These are phyloP conservation scores for Stagonosporopsis rhizophila DNA, from an alignment of 2,329 filamentous ascomycete genomes.

Conservation along the genomic window DNA sequence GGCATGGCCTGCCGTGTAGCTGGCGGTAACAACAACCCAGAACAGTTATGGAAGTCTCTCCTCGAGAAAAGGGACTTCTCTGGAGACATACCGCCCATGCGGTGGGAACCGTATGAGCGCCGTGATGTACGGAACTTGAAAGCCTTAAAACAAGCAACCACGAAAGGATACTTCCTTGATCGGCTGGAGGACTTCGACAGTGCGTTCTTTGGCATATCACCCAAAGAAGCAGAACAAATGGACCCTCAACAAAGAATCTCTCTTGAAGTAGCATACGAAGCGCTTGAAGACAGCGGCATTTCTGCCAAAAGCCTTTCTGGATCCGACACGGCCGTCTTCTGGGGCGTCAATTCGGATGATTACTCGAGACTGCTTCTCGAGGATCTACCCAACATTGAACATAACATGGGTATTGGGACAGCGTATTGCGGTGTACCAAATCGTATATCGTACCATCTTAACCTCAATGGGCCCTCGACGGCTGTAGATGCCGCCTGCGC, in stretches of 20 bases:
- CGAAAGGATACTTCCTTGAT: slow-evolving; percentile 23
- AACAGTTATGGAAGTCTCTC: slow-evolving; percentile 23
- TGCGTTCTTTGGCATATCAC: slow-evolving; percentile 34
- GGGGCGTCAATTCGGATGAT: slow-evolving; percentile 23
- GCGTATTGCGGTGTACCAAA: slow-evolving; percentile 26
- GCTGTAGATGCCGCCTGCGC: slow-evolving; percentile 41
- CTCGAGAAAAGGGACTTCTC: slow-evolving; percentile 21
- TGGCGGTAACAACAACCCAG: slow-evolving; percentile 17
- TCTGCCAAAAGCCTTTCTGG: slow-evolving; percentile 16
- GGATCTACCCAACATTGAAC: slow-evolving; percentile 21
- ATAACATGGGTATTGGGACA: slow-evolving; percentile 29
- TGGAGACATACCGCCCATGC: slow-evolving; percentile 8
- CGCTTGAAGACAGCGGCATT: slow-evolving; percentile 46
- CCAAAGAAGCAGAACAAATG: slow-evolving; percentile 32
- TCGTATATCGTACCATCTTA: slow-evolving; percentile 33
- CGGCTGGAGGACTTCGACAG: slow-evolving; percentile 48
- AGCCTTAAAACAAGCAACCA: slow-evolving; percentile 8
- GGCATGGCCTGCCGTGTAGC: slow-evolving; percentile 23
- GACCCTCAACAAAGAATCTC: slow-evolving; percentile 38
- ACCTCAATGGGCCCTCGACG: slow-evolving; percentile 33
- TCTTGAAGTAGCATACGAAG: slow-evolving; percentile 42
- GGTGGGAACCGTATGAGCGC: slow-evolving; percentile 14
- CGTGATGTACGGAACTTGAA: slow-evolving; percentile 12
- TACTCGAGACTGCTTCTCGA: slow-evolving; percentile 23
- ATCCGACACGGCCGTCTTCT: slow-evolving; percentile 35